phyloP scores from a whole-genome alignment of 345 rosid genomes.

The Populus euphratica region DNA sequence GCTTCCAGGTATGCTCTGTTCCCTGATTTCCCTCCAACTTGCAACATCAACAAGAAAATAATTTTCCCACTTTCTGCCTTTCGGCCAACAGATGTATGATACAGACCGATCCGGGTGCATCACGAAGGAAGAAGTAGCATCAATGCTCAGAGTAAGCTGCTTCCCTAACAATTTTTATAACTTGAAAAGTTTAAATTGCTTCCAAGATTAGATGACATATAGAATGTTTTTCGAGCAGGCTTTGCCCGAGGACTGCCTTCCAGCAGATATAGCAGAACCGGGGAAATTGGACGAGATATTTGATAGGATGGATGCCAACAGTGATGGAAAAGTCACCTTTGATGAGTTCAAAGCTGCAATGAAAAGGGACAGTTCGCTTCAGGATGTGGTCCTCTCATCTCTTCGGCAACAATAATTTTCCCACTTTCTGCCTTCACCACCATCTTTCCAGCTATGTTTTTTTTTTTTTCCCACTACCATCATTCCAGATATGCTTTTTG shows the following conservation, averaged over 20 bases:
- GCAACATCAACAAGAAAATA: not conserved
- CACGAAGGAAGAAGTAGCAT: slow-evolving; percentile 65
- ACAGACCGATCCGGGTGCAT: slow-evolving; percentile 66
- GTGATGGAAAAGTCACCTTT: slow-evolving; percentile 61
- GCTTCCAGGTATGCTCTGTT: slow-evolving; percentile 47
- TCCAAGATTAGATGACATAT: not conserved
- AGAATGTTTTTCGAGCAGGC: slow-evolving; percentile 33
- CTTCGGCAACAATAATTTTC: slow-evolving; percentile 46
- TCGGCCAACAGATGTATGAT: slow-evolving; percentile 53
- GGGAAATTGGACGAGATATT: slow-evolving; percentile 67
- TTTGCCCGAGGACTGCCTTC: slow-evolving; percentile 67
- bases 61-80: not conserved
- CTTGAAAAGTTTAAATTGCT: not conserved
- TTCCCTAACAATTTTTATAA: not conserved
- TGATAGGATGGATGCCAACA: slow-evolving; percentile 62
- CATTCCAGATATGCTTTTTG: no score
- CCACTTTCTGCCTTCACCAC: not conserved
- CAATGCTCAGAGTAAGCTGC: slow-evolving; percentile 51
- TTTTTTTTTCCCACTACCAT: no score
- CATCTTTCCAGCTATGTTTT: not conserved
- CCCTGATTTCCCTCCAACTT: not conserved
- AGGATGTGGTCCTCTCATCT: slow-evolving; percentile 56
- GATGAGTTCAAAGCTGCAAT: slow-evolving; percentile 72
- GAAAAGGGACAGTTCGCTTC: slow-evolving; percentile 66
- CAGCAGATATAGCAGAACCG: slow-evolving; percentile 49